Conservation (phyloP, 2,329 filamentous ascomycete species). For the Neopestalotiopsis clavispora region DNA sequence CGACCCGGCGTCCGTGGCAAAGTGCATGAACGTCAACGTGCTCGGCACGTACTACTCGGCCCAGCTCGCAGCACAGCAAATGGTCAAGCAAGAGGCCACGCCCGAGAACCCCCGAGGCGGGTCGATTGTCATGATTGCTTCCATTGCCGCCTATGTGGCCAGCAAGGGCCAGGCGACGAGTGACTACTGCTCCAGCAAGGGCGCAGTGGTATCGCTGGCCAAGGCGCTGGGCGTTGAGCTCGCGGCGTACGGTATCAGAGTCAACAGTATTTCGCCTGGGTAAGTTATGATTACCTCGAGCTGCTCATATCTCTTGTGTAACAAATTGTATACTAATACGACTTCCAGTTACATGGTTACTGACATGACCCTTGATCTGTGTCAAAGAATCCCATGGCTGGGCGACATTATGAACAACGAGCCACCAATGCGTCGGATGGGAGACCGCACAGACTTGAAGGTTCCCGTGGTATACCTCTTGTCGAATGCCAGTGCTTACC, state of each 20-base stretch:
- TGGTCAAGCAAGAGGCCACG: conserved; percentile 45
- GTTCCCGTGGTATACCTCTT: conserved; percentile 61
- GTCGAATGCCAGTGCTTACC: conserved; percentile 55
- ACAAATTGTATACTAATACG: background rate
- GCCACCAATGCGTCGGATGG: conserved; percentile 57
- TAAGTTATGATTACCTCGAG: conserved; percentile 15
- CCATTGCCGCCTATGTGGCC: conserved; percentile 55
- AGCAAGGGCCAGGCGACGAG: conserved; percentile 63
- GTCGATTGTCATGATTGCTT: conserved; percentile 54
- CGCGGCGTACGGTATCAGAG: conserved; percentile 65
- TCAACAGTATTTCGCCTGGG: conserved; percentile 70
- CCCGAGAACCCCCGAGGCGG: conserved; percentile 39
- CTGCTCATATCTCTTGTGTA: background rate
- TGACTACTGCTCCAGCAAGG: conserved; percentile 68
- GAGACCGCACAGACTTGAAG: conserved; percentile 61
- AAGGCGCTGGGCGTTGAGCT: conserved; percentile 67
- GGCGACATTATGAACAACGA: conserved; percentile 58
- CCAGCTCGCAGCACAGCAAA: conserved; percentile 68
- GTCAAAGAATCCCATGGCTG: conserved; percentile 49
- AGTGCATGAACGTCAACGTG: conserved; percentile 66
- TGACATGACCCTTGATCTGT: conserved; percentile 50
- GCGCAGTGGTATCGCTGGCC: conserved; percentile 64
- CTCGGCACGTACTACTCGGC: conserved; percentile 74
- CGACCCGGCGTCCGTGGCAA: conserved; percentile 68
- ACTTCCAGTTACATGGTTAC: conserved; percentile 47